phyloP scores from a whole-genome alignment of 495 filamentous ascomycete genomes.

The Cryomyces antarcticus region DNA sequence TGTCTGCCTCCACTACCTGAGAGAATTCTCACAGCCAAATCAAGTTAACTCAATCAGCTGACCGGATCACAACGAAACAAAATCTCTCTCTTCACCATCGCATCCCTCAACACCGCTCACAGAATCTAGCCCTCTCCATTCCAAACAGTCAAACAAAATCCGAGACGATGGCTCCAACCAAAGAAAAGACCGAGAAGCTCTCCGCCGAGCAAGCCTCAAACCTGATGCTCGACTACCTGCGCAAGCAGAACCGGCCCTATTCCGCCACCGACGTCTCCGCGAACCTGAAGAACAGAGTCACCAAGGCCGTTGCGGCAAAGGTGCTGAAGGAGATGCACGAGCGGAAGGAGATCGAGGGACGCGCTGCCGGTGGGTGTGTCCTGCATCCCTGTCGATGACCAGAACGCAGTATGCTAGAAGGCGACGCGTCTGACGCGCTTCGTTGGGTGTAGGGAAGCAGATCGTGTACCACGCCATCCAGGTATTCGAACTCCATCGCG shows the following conservation, averaged over 20 bases:
- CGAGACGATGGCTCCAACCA: conserved; percentile 28
- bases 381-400: background rate
- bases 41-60: too few species aligned
- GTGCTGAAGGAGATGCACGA: conserved; percentile 42
- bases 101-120: too few species aligned
- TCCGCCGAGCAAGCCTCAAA: conserved; percentile 16
- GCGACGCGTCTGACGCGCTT: background rate
- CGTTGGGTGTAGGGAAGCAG: conserved; percentile 31
- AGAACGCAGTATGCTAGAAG: background rate
- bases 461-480: conserved; percentile 41
- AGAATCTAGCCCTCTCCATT: too few species aligned
- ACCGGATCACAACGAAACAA: too few species aligned
- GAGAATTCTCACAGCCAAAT: too few species aligned
- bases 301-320: conserved; percentile 45
- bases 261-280: conserved; percentile 40
- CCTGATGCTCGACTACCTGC: conserved; percentile 36
- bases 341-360: conserved; percentile 34
- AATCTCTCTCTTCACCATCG: too few species aligned
- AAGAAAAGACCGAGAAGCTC: conserved; percentile 26
- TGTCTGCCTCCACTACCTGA: too few species aligned
- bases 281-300: conserved; percentile 48
- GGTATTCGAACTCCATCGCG: conserved; percentile 6
- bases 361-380: conserved; percentile 27
- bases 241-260: conserved; percentile 20
- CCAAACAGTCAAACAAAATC: background rate